Percentiles rank a stretch among this genome's conserved stretches.
phyloP scores from a whole-genome alignment of 371 early-diverging fungal genomes.

The Lichtheimia hyalospora region DNA sequence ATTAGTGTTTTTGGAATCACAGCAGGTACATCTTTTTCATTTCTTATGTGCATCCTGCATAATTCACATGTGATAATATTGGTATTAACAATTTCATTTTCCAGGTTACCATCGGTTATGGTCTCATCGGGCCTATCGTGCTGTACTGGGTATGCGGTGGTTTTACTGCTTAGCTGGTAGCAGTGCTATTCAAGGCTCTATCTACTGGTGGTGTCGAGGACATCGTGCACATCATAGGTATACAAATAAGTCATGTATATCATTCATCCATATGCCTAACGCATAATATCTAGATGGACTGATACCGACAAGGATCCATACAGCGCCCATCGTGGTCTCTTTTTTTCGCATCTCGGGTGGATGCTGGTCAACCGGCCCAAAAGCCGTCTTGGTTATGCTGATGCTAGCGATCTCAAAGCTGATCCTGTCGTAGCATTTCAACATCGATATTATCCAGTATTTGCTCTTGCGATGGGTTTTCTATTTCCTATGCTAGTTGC shows the following conservation, averaged over 20 bases:
- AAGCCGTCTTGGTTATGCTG: constrained; percentile 73
- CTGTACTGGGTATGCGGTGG: constrained; percentile 54
- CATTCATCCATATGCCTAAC: background rate
- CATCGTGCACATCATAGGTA: constrained; percentile 88
- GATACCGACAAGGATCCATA: constrained; percentile 94
- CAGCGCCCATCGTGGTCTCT: constrained; percentile 80
- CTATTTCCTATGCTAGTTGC: constrained; percentile 80
- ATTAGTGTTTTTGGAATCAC: constrained; percentile 92
- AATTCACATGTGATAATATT: background rate
- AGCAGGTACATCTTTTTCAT: constrained; percentile 54
- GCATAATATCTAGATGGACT: constrained; percentile 48
- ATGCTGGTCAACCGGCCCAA: constrained; percentile 81
- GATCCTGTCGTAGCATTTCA: constrained; percentile 81
- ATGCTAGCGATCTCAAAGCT: constrained; percentile 81
- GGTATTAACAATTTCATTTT: background rate
- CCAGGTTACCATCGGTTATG: constrained; percentile 80
- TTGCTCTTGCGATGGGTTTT: constrained; percentile 73
- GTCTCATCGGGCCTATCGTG: constrained; percentile 78
- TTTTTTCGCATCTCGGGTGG: constrained; percentile 91
- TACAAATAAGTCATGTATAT: background rate
- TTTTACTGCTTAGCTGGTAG: constrained; percentile 66
- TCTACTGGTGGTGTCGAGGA: constrained; percentile 84
- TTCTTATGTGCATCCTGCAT: background rate
- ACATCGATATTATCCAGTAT: constrained; percentile 77
- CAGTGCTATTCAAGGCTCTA: constrained; percentile 83